Conservation (phyloP, 768 basidiomycete genomes). For the Tricholoma hemisulphureum region DNA sequence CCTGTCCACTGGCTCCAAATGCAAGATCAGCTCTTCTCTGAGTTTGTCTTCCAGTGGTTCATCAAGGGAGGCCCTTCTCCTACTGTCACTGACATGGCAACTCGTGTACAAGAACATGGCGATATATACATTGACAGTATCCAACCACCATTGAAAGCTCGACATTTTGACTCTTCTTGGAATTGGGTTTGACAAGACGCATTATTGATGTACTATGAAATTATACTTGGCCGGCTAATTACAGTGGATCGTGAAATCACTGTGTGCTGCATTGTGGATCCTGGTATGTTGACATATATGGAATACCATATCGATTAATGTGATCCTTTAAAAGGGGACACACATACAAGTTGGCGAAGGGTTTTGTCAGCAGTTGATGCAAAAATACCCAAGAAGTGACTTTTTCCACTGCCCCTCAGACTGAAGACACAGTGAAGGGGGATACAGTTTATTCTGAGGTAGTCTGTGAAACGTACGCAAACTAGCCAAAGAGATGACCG, state of each 20-base stretch:
- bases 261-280: conserved; percentile 94
- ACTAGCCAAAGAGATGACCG: conserved; percentile 97
- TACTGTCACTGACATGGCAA: no score
- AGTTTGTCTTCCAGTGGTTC: no score
- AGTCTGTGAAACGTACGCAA: conserved; percentile 93
- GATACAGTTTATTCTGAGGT: conserved; percentile 95
- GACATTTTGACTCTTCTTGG: conserved; percentile 98
- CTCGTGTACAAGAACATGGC: no score
- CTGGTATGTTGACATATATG: conserved; percentile 90
- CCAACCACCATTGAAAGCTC: conserved; percentile 94
- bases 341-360: conserved; percentile 92
- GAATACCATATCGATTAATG: conserved; percentile 89
- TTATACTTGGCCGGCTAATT: conserved; percentile 92
- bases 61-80: no score
- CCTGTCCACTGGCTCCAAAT: no score
- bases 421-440: conserved; percentile 89
- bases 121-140: no score
- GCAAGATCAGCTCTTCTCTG: no score
- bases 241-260: conserved; percentile 96
- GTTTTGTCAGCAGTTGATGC: conserved; percentile 92
- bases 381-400: conserved; percentile 89
- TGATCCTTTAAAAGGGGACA: conserved; percentile 79
- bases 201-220: conserved; percentile 95
- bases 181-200: conserved; percentile 99
- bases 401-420: conserved; percentile 96